Evolutionary conservation across 805 yeast genomes (phyloP).

Genomic region (Teunomyces cretensis): DNA sequence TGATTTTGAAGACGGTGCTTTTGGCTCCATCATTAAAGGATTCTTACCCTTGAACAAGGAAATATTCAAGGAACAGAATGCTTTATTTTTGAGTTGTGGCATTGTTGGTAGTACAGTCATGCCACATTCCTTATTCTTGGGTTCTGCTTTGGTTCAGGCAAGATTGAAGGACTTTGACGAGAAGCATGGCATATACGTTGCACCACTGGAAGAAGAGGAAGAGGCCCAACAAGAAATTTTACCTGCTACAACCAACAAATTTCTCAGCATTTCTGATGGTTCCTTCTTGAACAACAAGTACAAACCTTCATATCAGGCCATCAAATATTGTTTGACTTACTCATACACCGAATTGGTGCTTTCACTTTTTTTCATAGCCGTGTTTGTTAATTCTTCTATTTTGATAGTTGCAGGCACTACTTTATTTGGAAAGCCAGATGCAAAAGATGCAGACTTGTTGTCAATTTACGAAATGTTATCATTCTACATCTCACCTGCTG

Average conservation of each 20-base stretch:
- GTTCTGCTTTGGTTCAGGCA: conserved; percentile 45
- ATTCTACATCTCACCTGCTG: conserved; percentile 43
- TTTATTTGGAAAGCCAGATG: conserved; percentile 43
- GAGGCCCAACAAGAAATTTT: conserved; percentile 3
- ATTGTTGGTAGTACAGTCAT: conserved; percentile 48
- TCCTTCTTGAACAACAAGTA: conserved; percentile 31
- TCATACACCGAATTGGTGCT: conserved; percentile 41
- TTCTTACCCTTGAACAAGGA: conserved; percentile 55
- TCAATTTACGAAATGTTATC: conserved; percentile 47
- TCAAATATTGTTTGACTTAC: conserved; percentile 39
- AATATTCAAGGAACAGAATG: conserved; percentile 34
- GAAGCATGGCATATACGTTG: conserved; percentile 24
- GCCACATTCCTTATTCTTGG: conserved; percentile 47
- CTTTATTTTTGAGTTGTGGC: conserved; percentile 44
- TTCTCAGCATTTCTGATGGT: conserved; percentile 28
- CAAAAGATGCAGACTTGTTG: conserved; percentile 45
- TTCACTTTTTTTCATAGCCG: conserved; percentile 42
- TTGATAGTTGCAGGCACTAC: conserved; percentile 46
- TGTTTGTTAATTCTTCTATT: conserved; percentile 45
- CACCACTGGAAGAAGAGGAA: not conserved
- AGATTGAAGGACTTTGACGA: conserved; percentile 43
- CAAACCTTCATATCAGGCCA: conserved; percentile 42
- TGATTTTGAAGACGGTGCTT: conserved; percentile 51
- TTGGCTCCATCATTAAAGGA: conserved; percentile 57
- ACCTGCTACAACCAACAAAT: conserved; percentile 17